These are phyloP conservation scores for Pseudotsuga menziesii DNA, from an alignment of 75 land plant genomes.

Conservation along the genomic window DNA sequence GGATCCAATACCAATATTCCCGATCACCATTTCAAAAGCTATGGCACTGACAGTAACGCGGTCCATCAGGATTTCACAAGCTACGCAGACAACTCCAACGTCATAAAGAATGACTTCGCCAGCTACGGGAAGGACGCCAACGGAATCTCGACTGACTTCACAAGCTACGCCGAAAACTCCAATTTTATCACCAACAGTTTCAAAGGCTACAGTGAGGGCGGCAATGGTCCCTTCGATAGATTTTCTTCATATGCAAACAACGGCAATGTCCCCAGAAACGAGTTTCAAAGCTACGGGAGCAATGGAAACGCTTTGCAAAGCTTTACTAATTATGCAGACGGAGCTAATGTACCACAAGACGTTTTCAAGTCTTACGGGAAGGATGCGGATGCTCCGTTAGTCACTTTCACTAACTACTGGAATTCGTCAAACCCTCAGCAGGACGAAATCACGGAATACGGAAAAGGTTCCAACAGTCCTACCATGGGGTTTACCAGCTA, in stretches of 20 bases:
- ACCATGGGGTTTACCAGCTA: background rate
- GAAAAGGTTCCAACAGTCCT: background rate
- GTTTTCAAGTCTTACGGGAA: slow-evolving; percentile 48
- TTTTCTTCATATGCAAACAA: slow-evolving; percentile 38
- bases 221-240: slow-evolving; percentile 22
- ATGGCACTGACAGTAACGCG: slow-evolving; percentile 28
- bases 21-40: slow-evolving; percentile 22
- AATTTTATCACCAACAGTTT: slow-evolving; percentile 44
- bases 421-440: background rate
- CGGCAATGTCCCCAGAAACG: slow-evolving; percentile 36
- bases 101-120: slow-evolving; percentile 29
- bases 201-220: slow-evolving; percentile 34
- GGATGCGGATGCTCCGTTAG: slow-evolving; percentile 12
- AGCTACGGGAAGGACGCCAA: slow-evolving; percentile 41
- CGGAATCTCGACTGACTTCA: slow-evolving; percentile 28
- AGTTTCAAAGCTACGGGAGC: slow-evolving; percentile 35
- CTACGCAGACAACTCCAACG: slow-evolving; percentile 39
- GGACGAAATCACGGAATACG: background rate
- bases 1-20: slow-evolving; percentile 9
- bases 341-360: slow-evolving; percentile 40
- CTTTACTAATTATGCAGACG: slow-evolving; percentile 42
- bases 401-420: slow-evolving; percentile 44
- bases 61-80: slow-evolving; percentile 2
- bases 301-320: slow-evolving; percentile 24
- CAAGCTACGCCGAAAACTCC: slow-evolving; percentile 31